Evolutionary conservation across 1,139 yeast genomes (phyloP).

Genomic region (Scheffersomyces quercinus): DNA sequence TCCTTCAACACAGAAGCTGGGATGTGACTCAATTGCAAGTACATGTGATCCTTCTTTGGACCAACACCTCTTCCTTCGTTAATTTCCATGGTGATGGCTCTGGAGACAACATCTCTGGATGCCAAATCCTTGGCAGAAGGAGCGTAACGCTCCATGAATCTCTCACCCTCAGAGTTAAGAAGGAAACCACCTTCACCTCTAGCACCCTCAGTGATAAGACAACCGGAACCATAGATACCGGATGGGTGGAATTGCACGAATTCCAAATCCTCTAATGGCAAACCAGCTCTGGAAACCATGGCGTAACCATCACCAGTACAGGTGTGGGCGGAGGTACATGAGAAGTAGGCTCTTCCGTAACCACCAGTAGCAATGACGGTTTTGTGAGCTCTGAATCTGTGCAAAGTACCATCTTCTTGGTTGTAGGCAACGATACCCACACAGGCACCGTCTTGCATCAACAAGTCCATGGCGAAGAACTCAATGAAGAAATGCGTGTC

Average conservation of each 20-base stretch:
- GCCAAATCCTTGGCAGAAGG: slow-evolving; percentile 99
- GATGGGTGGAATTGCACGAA: slow-evolving; percentile 99
- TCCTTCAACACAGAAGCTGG: slow-evolving; percentile 91
- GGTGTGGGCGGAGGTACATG: slow-evolving; percentile 98
- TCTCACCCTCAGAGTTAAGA: slow-evolving; percentile 95
- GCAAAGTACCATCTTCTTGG: slow-evolving; percentile 98
- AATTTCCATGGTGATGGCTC: slow-evolving; percentile 98
- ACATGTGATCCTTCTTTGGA: slow-evolving; percentile 92
- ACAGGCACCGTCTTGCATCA: slow-evolving; percentile 95
- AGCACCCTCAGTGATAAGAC: slow-evolving; percentile 98
- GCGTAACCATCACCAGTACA: slow-evolving; percentile 99
- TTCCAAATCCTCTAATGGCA: slow-evolving; percentile 96
- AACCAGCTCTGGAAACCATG: slow-evolving; percentile 97
- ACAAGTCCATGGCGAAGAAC: slow-evolving; percentile 91
- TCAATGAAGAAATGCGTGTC: slow-evolving; percentile 98
- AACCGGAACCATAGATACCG: slow-evolving; percentile 98
- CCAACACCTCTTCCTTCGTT: slow-evolving; percentile 99
- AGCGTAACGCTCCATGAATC: slow-evolving; percentile 99
- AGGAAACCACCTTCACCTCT: slow-evolving; percentile 99
- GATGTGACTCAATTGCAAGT: slow-evolving; percentile 88
- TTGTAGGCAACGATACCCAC: slow-evolving; percentile 97
- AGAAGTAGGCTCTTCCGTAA: slow-evolving; percentile 97
- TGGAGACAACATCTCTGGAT: slow-evolving; percentile 96
- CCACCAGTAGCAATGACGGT: slow-evolving; percentile 99
- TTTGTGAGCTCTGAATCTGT: slow-evolving; percentile 95